phyloP scores from a whole-genome alignment of 306 rosid species.

The Cucumis melo region DNA sequence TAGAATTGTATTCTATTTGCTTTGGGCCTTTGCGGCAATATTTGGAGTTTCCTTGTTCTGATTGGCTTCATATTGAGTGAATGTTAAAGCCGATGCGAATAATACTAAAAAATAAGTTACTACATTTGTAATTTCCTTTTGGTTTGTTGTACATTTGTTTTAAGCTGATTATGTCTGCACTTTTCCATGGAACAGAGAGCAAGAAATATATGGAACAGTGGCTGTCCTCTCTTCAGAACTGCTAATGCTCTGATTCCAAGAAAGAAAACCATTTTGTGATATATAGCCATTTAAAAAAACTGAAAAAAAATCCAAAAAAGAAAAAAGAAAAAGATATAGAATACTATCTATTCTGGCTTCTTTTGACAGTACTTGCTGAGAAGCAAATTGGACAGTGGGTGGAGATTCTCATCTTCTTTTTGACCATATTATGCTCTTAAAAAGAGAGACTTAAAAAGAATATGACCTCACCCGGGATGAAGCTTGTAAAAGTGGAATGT shows the following conservation, averaged over 20 bases:
- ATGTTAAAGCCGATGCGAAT: background rate
- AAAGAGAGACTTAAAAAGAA: background rate
- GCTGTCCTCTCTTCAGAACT: slow-evolving; percentile 61
- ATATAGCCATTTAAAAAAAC: background rate
- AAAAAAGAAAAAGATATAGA: background rate
- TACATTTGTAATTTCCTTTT: background rate
- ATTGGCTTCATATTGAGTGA: background rate
- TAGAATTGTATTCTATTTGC: background rate
- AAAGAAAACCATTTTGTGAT: background rate
- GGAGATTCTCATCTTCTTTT: background rate
- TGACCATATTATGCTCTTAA: slow-evolving; percentile 1
- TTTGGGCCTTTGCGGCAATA: background rate
- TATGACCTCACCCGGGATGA: background rate
- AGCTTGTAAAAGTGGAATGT: background rate
- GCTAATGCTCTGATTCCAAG: slow-evolving; percentile 5
- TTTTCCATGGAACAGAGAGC: slow-evolving; percentile 45
- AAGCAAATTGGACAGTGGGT: background rate
- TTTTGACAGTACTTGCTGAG: background rate
- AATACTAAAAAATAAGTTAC: background rate
- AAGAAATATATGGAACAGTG: slow-evolving; percentile 64
- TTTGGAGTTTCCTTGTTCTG: background rate
- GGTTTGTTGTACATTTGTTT: background rate
- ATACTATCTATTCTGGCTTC: background rate
- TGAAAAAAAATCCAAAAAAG: background rate
- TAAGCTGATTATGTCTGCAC: slow-evolving; percentile 10